Evolutionary conservation across 331 rosid species (phyloP), one percentile per base, ranked within the genome.

Genomic region (Quercus phellos): DNA sequence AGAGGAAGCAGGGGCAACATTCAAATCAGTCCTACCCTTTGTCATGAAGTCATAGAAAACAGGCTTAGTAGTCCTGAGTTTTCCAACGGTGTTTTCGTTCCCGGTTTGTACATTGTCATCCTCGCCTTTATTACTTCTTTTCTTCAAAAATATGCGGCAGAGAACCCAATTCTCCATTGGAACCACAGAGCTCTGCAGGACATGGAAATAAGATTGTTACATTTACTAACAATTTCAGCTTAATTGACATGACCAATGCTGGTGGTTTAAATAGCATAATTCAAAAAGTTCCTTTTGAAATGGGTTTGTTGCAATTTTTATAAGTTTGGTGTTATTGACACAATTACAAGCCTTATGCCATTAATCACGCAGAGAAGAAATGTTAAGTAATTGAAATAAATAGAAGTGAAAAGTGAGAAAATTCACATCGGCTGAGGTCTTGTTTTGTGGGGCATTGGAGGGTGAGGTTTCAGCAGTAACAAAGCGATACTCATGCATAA

Each of bases 401-500:
- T 5, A 29, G 53, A 2, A 1, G 53, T 12, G 53, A 27, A 6
- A 3, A 60, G 35, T 5, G 34, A 60, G 34, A 60, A 17, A 54
- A 51, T 77, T 69, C 67, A 88, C 91, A 84, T 84, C 89, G 69
- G 84, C 14, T 0, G 87, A 30, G 67, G 55, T 17, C 4, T 83
- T 83, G 17, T 55, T 63, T 13, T 56, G 70, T 27, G 81, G 8
- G 81, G 51, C 70, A 51, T 71, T 72, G 38, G 51, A n/a, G 50
- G 74, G 50, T 32, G 51, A 26, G 27, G 60, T 64, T 58, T 72
- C 74, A 55, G 85, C 27, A 38, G 3, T 74, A 29, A 64, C 80
- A 70, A 95, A 95, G 78, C 99, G 97, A 73, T 95, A 95, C 67
- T 95, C 99, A 18, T 95, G 99, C 99, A 95, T 95, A 78, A 95